Percentiles rank a stretch among this genome's conserved stretches.
Evolutionary conservation across 257 asterid genomes (phyloP).

Genomic region (Anisodus tanguticus): DNA sequence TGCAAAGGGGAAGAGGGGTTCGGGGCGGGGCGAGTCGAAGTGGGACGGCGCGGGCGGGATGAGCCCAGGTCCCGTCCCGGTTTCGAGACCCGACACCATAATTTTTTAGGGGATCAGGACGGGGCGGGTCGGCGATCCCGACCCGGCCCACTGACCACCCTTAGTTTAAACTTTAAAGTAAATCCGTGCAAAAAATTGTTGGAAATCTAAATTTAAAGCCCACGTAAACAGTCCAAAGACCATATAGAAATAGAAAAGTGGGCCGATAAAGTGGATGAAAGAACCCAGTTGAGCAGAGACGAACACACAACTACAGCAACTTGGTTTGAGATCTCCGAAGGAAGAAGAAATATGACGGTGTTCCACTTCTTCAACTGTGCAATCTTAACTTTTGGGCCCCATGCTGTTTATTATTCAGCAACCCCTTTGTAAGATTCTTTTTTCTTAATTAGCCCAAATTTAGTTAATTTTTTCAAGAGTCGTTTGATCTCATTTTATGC

Average conservation of each 20-base stretch:
- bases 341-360: slow-evolving; percentile 62
- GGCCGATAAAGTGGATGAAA: slow-evolving; percentile 10
- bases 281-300: background rate
- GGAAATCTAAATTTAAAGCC: background rate
- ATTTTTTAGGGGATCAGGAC: too few relatives aligned
- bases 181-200: too few relatives aligned
- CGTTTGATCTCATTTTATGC: background rate
- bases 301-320: background rate
- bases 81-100: too few relatives aligned
- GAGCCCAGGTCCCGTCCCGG: too few relatives aligned
- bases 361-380: slow-evolving; percentile 99
- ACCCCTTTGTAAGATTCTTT: slow-evolving; percentile 74
- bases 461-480: background rate
- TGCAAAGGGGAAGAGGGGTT: too few relatives aligned
- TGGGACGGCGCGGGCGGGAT: too few relatives aligned
- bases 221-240: background rate
- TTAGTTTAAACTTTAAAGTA: too few relatives aligned
- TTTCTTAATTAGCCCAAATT: background rate
- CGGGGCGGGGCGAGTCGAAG: too few relatives aligned
- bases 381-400: slow-evolving; percentile 94
- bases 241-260: background rate
- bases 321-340: background rate
- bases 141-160: too few relatives aligned
- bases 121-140: too few relatives aligned
- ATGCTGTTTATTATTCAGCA: slow-evolving; percentile 97